Evolutionary conservation across 805 yeast species (phyloP).

Genomic region (Candida qinlingensis): DNA sequence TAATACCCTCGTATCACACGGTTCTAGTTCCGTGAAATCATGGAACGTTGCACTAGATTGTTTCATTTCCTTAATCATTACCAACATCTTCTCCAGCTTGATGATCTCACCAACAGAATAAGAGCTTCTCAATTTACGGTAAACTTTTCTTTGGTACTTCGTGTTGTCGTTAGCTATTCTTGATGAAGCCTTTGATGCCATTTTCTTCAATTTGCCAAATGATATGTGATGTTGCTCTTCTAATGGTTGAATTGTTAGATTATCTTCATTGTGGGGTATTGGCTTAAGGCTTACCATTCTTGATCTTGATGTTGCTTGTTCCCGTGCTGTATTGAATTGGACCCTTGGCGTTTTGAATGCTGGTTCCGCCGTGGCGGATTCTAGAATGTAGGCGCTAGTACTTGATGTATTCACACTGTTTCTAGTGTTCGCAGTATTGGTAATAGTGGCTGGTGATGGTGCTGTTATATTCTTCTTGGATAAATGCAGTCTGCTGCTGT

Average conservation of each 20-base stretch:
- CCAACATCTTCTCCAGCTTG: constrained; percentile 63
- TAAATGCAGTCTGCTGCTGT: neutral
- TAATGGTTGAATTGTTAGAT: neutral
- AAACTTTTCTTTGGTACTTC: constrained; percentile 15
- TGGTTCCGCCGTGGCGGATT: neutral
- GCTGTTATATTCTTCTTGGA: neutral
- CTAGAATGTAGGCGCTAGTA: neutral
- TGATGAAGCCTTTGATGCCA: constrained; percentile 21
- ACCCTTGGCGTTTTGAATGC: neutral
- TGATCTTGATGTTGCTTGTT: constrained; percentile 4
- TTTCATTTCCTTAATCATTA: constrained; percentile 43
- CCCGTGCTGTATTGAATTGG: constrained; percentile 4
- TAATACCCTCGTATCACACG: constrained; percentile 46
- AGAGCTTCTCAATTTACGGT: constrained; percentile 26
- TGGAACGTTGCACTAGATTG: constrained; percentile 14
- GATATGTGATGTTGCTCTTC: neutral
- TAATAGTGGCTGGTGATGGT: neutral
- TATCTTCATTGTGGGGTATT: constrained; percentile 1
- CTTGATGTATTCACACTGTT: neutral
- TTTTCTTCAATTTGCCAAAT: constrained; percentile 17
- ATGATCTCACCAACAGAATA: constrained; percentile 57
- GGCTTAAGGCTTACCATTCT: constrained; percentile 4
- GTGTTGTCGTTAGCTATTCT: constrained; percentile 10
- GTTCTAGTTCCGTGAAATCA: constrained; percentile 44
- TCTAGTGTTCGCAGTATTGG: neutral